phyloP scores from a whole-genome alignment of 2,329 filamentous ascomycete genomes.

The Beauveria brongniartii region DNA sequence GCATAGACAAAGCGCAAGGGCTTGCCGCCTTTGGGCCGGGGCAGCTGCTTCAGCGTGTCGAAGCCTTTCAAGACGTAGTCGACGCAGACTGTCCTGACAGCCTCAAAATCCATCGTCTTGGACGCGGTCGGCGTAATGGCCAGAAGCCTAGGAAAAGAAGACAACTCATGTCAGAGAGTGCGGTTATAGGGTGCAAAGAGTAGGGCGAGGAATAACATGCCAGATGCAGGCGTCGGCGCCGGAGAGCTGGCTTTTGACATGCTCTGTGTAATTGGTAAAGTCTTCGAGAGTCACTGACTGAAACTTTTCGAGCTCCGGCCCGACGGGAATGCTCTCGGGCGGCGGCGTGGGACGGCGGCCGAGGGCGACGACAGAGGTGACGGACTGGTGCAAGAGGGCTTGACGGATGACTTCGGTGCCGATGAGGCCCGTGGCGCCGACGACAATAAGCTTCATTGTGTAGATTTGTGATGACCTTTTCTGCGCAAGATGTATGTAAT shows the following conservation, averaged over 20 bases:
- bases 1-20: conserved; percentile 42
- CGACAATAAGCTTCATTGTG: conserved; percentile 37
- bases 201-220: conserved; percentile 16
- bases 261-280: conserved; percentile 32
- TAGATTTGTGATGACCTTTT: neutral
- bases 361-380: conserved; percentile 34
- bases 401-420: conserved; percentile 36
- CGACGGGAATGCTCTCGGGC: conserved; percentile 16
- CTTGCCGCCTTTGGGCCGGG: conserved; percentile 14
- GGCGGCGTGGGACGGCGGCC: conserved; percentile 27
- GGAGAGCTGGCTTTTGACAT: conserved; percentile 29
- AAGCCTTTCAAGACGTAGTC: conserved; percentile 25
- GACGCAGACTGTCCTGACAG: conserved; percentile 32
- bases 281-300: conserved; percentile 31
- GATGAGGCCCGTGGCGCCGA: conserved; percentile 34
- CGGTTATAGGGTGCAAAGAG: too few relatives aligned
- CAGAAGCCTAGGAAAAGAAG: conserved; percentile 24
- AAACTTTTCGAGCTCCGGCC: conserved; percentile 27
- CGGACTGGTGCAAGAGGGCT: conserved; percentile 25
- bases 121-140: conserved; percentile 32
- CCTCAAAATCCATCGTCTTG: conserved; percentile 22
- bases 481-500: too few relatives aligned
- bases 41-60: conserved; percentile 26
- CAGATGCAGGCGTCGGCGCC: conserved; percentile 37
- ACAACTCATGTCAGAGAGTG: neutral